Conservation (phyloP, 495 filamentous ascomycete genomes). For the Podospora sp. region DNA sequence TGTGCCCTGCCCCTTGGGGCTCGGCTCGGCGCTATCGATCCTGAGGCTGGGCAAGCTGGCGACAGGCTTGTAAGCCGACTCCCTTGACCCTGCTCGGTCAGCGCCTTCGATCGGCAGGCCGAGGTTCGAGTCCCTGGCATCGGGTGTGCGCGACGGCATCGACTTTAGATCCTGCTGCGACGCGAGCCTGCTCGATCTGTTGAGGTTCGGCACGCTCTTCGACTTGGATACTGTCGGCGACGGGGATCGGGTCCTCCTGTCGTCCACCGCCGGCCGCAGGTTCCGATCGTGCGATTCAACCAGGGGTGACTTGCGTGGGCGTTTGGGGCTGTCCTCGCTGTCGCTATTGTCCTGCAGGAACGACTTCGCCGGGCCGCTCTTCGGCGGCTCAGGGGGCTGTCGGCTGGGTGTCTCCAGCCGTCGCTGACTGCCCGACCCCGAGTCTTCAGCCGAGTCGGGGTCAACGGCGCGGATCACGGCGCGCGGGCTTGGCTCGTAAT, state of each 20-base stretch:
- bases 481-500: slow-evolving; percentile 62
- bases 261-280: slow-evolving; percentile 29
- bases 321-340: slow-evolving; percentile 38
- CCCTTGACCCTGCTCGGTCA: slow-evolving; percentile 44
- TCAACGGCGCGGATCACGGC: slow-evolving; percentile 62
- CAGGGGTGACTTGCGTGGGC: slow-evolving; percentile 22
- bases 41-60: slow-evolving; percentile 46
- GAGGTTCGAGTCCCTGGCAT: slow-evolving; percentile 40
- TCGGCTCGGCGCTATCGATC: slow-evolving; percentile 37
- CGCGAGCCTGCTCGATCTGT: slow-evolving; percentile 21
- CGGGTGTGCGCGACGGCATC: slow-evolving; percentile 31
- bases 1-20: slow-evolving; percentile 25
- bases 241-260: slow-evolving; percentile 28
- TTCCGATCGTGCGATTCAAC: slow-evolving; percentile 21
- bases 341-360: slow-evolving; percentile 45
- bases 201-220: slow-evolving; percentile 39
- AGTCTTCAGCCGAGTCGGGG: slow-evolving; percentile 30
- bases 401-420: slow-evolving; percentile 28
- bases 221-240: slow-evolving; percentile 40
- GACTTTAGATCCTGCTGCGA: slow-evolving; percentile 24
- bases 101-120: slow-evolving; percentile 47
- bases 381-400: slow-evolving; percentile 16
- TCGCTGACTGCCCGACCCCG: neutral
- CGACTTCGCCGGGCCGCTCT: slow-evolving; percentile 35
- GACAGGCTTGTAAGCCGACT: slow-evolving; percentile 53